Evolutionary conservation across 2,329 filamentous ascomycete genomes (phyloP), one percentile per base, ranked within the genome.

Genomic region (Cordyceps cicadae): DNA sequence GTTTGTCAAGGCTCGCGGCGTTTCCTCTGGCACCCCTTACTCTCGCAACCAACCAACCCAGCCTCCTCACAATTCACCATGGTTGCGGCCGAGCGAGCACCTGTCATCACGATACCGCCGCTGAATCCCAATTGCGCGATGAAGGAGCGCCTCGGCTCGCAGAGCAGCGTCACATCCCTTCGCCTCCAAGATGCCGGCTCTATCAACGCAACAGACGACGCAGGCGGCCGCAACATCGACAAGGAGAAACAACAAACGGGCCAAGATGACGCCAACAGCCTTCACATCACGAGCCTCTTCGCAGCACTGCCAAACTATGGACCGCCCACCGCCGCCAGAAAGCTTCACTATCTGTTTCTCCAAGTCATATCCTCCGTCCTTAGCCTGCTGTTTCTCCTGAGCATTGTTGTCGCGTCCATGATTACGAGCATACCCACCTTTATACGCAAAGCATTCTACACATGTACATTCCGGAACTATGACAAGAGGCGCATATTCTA

Each of bases 401-500:
- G 88, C 17, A 89, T 97, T 64, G 87, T 96, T 0, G 69, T 89
- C 0, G 90, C 90, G 0, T 84, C 91, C 0, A 72, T 90, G 1
- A 83, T 90, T 62, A 88, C 87, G 2, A 87, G 81, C 64, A 79
- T 90, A 57, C 83, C 86, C 0, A 68, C 72, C 0, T 71, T 82
- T 21, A 71, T 80, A 8, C 75, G 72, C 7, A 76, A 81, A 21
- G 62, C 81, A 0, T 82, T 82, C 70, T 70, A 80, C 56, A 78
- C 79, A 29, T 57, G 87, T 9, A 86, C 79, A 0, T 78, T 87
- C 14, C 78, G 80, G 52, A 65, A 92, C 65, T 82, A 87, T 0
- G 79, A 87, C 62, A 74, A 76, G 26, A 70, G 72, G 34, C 79
- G 92, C 32, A 87, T 86, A 0, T 95, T 96, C 64, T 82, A 85